Base-by-base conservation (phyloP, 2,329 filamentous ascomycete species). In the Cladophialophora yegresii region DNA sequence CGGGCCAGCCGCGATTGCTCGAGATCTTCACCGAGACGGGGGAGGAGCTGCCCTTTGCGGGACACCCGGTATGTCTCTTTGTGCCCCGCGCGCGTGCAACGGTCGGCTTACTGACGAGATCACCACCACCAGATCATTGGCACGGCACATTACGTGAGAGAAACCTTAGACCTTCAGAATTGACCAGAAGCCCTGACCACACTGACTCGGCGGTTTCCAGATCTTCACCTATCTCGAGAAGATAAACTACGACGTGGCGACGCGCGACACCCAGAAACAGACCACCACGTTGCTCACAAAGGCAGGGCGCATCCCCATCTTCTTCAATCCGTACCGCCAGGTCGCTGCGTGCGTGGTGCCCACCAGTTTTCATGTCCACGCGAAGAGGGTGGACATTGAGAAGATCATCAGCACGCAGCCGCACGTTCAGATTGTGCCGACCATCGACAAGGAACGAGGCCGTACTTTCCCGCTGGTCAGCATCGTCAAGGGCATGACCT, bases 401-500 rank as follows among this genome's bases (percentile, higher is more conserved):
- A 71, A 71, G 47, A 64, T 74, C 50, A 67, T 74, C 22, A 66
- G 68, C 45, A 67, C 68, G 28, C 73, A 75, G 54, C 72, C 69
- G 22, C 67, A 69, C 23, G 64, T 73, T 28, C 64, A 71, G 58
- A 69, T 68, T 4, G 65, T 71, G 28, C 69, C 71, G 6, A 69
- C 71, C 1, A 69, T 71, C 43, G 70, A 70, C 13, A 73, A 71
- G 54, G 69, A 64, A 53, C 72, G 65, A n/a, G 63, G 57, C 43
- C 68, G 57, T n/a, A 75, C 75, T 4, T 79, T 82, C 8, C 82
- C 83, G 13, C 72, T 85, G 20, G 81, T 87, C 62, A 87, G 84
- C 68, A 85, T 92, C 53, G 89, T 92, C 40, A 85, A 85, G 51
- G 90, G 90, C 54, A 89, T 93, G 87, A 85, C 85, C 0, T 76